These are phyloP conservation scores for Paramecium sexaurelia DNA, from an alignment of 73 alveolate genomes.

Conservation along the genomic window DNA sequence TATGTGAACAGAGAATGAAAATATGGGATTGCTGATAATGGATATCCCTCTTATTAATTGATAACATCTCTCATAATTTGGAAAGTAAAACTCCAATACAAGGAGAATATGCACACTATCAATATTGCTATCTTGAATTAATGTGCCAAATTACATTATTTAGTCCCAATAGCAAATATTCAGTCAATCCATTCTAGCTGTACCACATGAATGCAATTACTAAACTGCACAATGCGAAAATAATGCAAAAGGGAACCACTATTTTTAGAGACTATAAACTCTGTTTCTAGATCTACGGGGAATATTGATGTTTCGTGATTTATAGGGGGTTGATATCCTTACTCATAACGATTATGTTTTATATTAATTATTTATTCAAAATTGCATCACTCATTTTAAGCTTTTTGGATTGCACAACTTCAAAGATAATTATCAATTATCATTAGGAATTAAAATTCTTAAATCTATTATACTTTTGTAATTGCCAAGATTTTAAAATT, in stretches of 20 bases:
- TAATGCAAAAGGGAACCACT: neutral
- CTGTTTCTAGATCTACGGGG: neutral
- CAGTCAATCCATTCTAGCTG: neutral
- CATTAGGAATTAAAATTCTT: neutral
- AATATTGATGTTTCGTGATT: neutral
- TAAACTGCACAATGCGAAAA: neutral
- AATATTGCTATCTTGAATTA: neutral
- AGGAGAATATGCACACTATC: neutral
- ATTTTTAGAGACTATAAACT: neutral
- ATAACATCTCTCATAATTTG: neutral
- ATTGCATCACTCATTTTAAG: neutral
- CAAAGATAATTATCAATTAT: neutral
- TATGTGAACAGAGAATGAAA: slow-evolving; percentile 14
- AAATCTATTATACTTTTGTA: neutral
- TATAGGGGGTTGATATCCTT: neutral
- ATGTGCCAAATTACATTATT: neutral
- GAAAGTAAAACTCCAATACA: neutral
- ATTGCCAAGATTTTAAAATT: neutral
- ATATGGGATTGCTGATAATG: neutral
- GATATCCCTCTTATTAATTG: neutral
- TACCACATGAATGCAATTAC: neutral
- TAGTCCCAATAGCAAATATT: neutral
- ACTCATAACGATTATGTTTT: neutral
- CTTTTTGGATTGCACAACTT: neutral
- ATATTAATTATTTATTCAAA: slow-evolving; percentile 1